phyloP scores from a whole-genome alignment of 2,329 filamentous ascomycete genomes.

The Neoarthrinium moseri region DNA sequence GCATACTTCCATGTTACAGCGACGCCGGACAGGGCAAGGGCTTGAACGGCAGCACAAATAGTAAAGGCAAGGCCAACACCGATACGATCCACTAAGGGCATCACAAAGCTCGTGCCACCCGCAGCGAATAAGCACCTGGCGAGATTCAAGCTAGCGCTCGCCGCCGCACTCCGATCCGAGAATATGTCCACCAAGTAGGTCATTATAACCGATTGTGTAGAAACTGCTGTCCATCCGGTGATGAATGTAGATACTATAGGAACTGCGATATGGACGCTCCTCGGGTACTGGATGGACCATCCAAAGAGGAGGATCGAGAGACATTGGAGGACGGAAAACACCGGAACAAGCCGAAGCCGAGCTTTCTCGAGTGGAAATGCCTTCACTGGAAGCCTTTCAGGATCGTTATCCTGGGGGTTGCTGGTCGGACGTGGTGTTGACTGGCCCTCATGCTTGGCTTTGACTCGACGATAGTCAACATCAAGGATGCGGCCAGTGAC shows the following conservation, averaged over 20 bases:
- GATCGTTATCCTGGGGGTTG: conserved; percentile 9
- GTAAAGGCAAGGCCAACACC: conserved; percentile 4
- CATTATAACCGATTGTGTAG: conserved; percentile 3
- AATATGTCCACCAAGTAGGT: conserved; percentile 6
- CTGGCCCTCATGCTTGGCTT: conserved; percentile 29
- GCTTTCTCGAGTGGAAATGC: conserved; percentile 8
- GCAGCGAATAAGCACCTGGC: conserved; percentile 5
- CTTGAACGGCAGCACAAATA: conserved; percentile 2
- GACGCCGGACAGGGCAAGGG: background rate
- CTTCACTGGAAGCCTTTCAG: too few species aligned
- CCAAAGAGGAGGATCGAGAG: conserved; percentile 2
- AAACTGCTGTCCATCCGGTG: background rate
- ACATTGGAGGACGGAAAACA: conserved; percentile 1
- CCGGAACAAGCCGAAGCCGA: background rate
- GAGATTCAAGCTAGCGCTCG: conserved; percentile 2
- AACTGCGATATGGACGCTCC: background rate
- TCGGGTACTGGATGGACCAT: conserved; percentile 37
- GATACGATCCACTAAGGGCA: conserved; percentile 2
- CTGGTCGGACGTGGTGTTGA: conserved; percentile 1
- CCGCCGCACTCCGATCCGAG: background rate
- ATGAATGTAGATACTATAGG: conserved; percentile 7
- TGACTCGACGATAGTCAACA: conserved; percentile 27
- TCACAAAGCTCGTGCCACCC: conserved; percentile 4
- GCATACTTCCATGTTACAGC: background rate
- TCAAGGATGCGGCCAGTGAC: conserved; percentile 15